Evolutionary conservation across 441 rosid genomes (phyloP).

Genomic region (Aquilaria agallochum): DNA sequence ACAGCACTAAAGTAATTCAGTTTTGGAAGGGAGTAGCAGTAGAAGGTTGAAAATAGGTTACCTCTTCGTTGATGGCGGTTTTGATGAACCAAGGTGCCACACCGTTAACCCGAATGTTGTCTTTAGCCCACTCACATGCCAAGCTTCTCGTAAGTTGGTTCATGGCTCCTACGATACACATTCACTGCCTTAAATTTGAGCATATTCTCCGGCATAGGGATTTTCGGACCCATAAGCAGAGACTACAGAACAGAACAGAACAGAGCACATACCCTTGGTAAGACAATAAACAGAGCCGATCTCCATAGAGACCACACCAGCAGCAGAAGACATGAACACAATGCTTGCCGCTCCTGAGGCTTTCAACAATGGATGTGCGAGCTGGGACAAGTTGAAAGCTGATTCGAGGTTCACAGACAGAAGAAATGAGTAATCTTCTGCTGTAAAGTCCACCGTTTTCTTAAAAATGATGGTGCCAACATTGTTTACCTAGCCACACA

Average conservation of each 20-base stretch:
- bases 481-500: slow-evolving; percentile 49
- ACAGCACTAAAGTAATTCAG: neutral
- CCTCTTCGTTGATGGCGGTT: slow-evolving; percentile 65
- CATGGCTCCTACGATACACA: slow-evolving; percentile 43
- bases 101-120: slow-evolving; percentile 58
- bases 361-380: slow-evolving; percentile 52
- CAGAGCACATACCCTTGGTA: slow-evolving; percentile 56
- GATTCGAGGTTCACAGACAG: slow-evolving; percentile 68
- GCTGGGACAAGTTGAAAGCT: slow-evolving; percentile 63
- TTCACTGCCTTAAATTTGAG: neutral
- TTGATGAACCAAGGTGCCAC: slow-evolving; percentile 74
- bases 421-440: slow-evolving; percentile 51
- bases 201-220: neutral
- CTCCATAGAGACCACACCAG: slow-evolving; percentile 66
- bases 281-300: slow-evolving; percentile 66
- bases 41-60: slow-evolving; percentile 20
- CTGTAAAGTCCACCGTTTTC: slow-evolving; percentile 52
- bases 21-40: neutral
- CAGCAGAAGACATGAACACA: slow-evolving; percentile 44
- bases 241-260: neutral
- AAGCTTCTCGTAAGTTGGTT: slow-evolving; percentile 53
- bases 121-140: slow-evolving; percentile 72
- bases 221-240: neutral
- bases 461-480: slow-evolving; percentile 70
- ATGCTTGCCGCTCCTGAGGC: no score